phyloP scores from a whole-genome alignment of 371 early-diverging fungal genomes.

The Haplosporangium sp. region DNA sequence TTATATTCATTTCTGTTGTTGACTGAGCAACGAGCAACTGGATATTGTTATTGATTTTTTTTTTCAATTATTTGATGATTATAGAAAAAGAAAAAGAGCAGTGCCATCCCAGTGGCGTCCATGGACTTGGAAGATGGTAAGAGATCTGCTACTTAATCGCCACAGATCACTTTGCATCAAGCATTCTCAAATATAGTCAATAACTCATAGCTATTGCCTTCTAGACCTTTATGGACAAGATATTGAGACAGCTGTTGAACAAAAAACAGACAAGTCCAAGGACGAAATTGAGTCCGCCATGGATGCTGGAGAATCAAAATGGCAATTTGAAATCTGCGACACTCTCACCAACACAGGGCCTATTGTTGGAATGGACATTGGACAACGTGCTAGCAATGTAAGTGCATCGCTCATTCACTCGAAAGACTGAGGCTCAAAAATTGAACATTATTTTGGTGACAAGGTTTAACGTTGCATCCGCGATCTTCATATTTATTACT shows the following conservation, averaged over 20 bases:
- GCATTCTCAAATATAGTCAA: too few relatives aligned
- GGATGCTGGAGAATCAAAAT: slow-evolving; percentile 53
- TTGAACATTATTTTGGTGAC: too few relatives aligned
- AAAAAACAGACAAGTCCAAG: slow-evolving; percentile 37
- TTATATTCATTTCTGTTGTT: not conserved
- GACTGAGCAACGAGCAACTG: not conserved
- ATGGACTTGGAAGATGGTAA: slow-evolving; percentile 55
- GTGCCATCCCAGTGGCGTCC: slow-evolving; percentile 16
- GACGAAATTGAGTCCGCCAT: slow-evolving; percentile 41
- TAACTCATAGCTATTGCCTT: too few relatives aligned
- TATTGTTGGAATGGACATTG: slow-evolving; percentile 81
- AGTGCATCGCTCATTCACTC: not conserved
- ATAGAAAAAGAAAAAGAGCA: slow-evolving; percentile 43
- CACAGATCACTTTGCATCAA: not conserved
- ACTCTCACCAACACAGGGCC: slow-evolving; percentile 84
- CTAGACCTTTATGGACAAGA: slow-evolving; percentile 61
- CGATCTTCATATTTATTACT: not conserved
- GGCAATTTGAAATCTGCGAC: slow-evolving; percentile 80
- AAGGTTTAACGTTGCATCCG: not conserved
- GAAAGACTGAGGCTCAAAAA: too few relatives aligned
- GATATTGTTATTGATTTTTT: not conserved
- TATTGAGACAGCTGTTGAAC: slow-evolving; percentile 21
- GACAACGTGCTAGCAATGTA: slow-evolving; percentile 64
- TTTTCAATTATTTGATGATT: too few relatives aligned
- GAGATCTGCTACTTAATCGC: not conserved